Evolutionary conservation across 768 basidiomycete genomes (phyloP).

Genomic region (Cystofilobasidium capitatum): DNA sequence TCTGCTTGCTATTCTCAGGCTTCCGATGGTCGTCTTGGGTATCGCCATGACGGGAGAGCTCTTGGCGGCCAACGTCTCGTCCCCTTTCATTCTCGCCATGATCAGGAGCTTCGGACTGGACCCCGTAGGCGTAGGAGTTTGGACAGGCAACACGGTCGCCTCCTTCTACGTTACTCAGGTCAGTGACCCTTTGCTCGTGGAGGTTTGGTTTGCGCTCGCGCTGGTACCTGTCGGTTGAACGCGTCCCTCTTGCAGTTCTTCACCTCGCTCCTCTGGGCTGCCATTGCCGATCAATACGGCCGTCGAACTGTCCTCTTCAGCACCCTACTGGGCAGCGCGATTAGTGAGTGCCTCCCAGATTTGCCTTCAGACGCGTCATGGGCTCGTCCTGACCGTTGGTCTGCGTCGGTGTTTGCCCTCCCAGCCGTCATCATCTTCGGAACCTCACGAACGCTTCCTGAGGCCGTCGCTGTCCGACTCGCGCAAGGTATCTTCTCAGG

Average conservation of each 20-base stretch:
- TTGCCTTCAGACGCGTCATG: not conserved
- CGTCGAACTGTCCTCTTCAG: constrained; percentile 71
- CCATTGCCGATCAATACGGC: constrained; percentile 87
- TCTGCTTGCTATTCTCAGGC: constrained; percentile 7
- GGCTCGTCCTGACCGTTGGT: constrained; percentile 4
- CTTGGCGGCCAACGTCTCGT: constrained; percentile 73
- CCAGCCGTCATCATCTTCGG: constrained; percentile 37
- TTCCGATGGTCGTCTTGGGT: constrained; percentile 86
- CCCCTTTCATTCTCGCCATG: constrained; percentile 90
- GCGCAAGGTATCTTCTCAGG: constrained; percentile 88
- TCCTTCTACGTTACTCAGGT: constrained; percentile 28
- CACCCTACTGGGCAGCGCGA: constrained; percentile 73
- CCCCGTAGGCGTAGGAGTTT: constrained; percentile 73
- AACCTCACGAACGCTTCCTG: constrained; percentile 44
- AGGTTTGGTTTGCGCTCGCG: not conserved
- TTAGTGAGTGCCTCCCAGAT: constrained; percentile 36
- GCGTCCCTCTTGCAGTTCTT: constrained; percentile 77
- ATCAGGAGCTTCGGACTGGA: constrained; percentile 49
- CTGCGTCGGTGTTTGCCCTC: not conserved
- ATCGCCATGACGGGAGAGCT: constrained; percentile 95
- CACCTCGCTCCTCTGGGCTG: constrained; percentile 90
- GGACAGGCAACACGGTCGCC: constrained; percentile 64
- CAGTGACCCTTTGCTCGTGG: too few species aligned
- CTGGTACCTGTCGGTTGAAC: constrained; percentile 17
- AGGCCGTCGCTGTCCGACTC: constrained; percentile 77